A percentile compares a stretch with the other conserved stretches of the same genome.
Evolutionary conservation across 495 filamentous ascomycete genomes (phyloP).

Genomic region (Lentithecium fluviatile): DNA sequence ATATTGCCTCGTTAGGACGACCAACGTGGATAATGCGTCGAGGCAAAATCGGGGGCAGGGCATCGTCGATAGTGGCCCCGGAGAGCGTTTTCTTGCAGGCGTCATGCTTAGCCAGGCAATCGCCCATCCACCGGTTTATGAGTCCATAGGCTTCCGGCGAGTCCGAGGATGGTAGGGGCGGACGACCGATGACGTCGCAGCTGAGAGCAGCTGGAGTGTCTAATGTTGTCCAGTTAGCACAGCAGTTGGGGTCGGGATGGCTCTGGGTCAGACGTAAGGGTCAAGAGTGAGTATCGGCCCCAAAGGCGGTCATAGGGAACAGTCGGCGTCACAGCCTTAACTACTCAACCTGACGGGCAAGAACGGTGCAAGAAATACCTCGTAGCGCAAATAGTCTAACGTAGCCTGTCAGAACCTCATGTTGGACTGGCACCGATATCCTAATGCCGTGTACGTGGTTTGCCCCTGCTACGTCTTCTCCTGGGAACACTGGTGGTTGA

Average conservation of each 20-base stretch:
- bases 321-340: too few species aligned
- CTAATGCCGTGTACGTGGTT: constrained; percentile 14
- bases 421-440: constrained; percentile 17
- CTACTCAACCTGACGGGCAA: background rate
- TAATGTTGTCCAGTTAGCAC: constrained; percentile 13
- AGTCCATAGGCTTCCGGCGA: constrained; percentile 29
- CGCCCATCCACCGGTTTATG: constrained; percentile 13
- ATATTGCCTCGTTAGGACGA: constrained; percentile 1
- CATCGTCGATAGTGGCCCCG: constrained; percentile 13
- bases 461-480: constrained; percentile 16
- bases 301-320: too few species aligned
- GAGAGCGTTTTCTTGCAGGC: constrained; percentile 16
- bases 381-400: constrained; percentile 19
- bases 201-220: constrained; percentile 28
- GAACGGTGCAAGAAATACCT: constrained; percentile 9
- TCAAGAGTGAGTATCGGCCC: too few species aligned
- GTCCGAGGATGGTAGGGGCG: constrained; percentile 22
- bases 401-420: constrained; percentile 12
- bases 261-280: too few species aligned
- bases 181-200: constrained; percentile 23
- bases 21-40: constrained; percentile 17
- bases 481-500: constrained; percentile 11
- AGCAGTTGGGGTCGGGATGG: background rate
- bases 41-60: constrained; percentile 14
- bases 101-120: constrained; percentile 11